Percentiles rank a stretch among this genome's conserved stretches.
phyloP scores from a whole-genome alignment of 1,284 basidiomycete species.

The Ustilago cynodontis region DNA sequence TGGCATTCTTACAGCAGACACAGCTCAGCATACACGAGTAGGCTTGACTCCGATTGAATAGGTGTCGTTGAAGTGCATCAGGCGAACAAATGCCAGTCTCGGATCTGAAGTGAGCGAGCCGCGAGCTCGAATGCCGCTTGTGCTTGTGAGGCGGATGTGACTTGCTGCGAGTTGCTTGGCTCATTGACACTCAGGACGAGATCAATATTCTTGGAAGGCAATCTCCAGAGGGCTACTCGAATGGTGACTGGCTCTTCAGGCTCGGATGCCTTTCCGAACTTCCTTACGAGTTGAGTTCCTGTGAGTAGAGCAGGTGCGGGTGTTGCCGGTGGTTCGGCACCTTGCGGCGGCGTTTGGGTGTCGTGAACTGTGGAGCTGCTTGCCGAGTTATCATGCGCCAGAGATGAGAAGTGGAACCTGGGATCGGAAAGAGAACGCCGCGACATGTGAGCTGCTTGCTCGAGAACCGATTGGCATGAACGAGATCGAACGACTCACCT shows the following conservation, averaged over 20 bases:
- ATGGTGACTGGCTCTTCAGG: conserved; percentile 58
- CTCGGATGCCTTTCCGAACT: conserved; percentile 59
- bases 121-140: conserved; percentile 38
- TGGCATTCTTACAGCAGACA: background rate
- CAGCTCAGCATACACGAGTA: background rate
- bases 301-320: conserved; percentile 47
- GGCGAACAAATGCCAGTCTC: conserved; percentile 43
- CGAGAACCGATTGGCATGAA: too few relatives aligned
- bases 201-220: conserved; percentile 61
- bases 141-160: conserved; percentile 9
- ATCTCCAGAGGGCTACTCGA: conserved; percentile 64
- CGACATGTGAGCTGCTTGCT: background rate
- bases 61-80: conserved; percentile 3
- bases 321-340: conserved; percentile 25
- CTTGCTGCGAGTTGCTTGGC: conserved; percentile 26
- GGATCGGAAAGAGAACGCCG: background rate
- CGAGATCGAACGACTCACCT: conserved; percentile 47
- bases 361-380: conserved; percentile 73
- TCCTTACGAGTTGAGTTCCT: conserved; percentile 60
- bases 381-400: conserved; percentile 92
- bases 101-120: conserved; percentile 29
- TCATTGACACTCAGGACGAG: conserved; percentile 66
- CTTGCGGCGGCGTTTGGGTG: conserved; percentile 65
- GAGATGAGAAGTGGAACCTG: conserved; percentile 90
- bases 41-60: background rate